These are phyloP conservation scores for Aspergillus aculeatinus DNA, from an alignment of 2,329 filamentous ascomycete genomes.

Conservation along the genomic window DNA sequence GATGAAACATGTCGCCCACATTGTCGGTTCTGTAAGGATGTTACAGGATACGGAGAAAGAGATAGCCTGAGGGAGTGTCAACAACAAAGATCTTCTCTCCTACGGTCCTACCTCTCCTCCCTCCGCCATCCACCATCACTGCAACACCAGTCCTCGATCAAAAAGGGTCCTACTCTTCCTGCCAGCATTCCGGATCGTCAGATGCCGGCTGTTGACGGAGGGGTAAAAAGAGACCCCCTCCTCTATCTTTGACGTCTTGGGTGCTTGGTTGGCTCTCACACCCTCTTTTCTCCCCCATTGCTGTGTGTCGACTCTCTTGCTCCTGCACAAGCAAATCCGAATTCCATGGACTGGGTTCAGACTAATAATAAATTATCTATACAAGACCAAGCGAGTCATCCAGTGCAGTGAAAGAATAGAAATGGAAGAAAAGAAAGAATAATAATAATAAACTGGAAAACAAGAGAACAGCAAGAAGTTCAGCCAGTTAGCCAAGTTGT, in stretches of 20 bases:
- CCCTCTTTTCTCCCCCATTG: neutral
- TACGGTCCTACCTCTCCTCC: too few species aligned
- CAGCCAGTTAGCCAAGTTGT: too few species aligned
- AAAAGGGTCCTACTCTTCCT: neutral
- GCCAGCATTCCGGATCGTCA: neutral
- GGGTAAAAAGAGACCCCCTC: neutral
- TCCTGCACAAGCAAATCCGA: neutral
- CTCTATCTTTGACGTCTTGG: neutral
- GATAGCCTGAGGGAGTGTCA: neutral
- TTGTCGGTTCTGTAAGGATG: neutral
- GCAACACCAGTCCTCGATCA: neutral
- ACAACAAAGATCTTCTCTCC: neutral
- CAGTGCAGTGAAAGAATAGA: neutral
- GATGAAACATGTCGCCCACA: neutral
- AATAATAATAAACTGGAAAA: neutral
- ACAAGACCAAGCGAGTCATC: slow-evolving; percentile 1
- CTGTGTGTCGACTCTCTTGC: neutral
- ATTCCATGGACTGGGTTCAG: slow-evolving; percentile 2
- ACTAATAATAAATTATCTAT: slow-evolving; percentile 8
- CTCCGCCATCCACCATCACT: too few species aligned
- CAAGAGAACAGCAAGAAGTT: slow-evolving; percentile 11
- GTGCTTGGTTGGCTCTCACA: neutral
- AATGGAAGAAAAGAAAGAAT: neutral
- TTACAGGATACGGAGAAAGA: neutral
- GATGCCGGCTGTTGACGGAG: neutral